These are phyloP conservation scores for Pichia sp. DNA, from an alignment of 1,139 yeast genomes.

Conservation along the genomic window DNA sequence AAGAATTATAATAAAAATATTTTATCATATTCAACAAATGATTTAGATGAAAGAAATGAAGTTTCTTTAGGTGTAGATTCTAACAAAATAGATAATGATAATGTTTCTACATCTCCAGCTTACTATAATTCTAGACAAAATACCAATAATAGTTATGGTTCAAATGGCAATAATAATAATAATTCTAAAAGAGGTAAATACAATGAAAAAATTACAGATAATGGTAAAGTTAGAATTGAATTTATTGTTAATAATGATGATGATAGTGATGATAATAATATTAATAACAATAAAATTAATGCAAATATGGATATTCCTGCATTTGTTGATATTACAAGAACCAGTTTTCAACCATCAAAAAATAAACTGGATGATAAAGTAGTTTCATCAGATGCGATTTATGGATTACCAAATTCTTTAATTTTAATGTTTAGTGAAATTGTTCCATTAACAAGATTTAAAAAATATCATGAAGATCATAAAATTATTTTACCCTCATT, in stretches of 20 bases:
- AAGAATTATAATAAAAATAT: neutral
- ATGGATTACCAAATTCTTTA: constrained; percentile 79
- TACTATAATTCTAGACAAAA: constrained; percentile 1
- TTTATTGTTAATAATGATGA: constrained; percentile 38
- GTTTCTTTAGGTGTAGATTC: neutral
- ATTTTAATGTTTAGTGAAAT: constrained; percentile 66
- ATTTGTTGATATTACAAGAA: constrained; percentile 35
- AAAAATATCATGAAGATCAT: constrained; percentile 43
- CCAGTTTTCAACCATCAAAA: constrained; percentile 32
- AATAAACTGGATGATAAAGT: constrained; percentile 40
- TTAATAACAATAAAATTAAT: constrained; percentile 2
- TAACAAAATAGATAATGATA: neutral
- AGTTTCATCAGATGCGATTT: constrained; percentile 73
- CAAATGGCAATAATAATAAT: neutral
- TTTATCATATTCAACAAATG: constrained; percentile 1
- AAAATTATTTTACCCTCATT: constrained; percentile 36
- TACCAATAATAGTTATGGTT: neutral
- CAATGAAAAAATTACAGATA: constrained; percentile 36
- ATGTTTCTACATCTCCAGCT: constrained; percentile 6
- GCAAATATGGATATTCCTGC: constrained; percentile 27
- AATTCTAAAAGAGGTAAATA: constrained; percentile 29
- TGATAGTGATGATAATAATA: constrained; percentile 4
- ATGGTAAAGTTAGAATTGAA: constrained; percentile 42
- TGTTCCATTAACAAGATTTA: constrained; percentile 58
- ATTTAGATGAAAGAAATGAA: constrained; percentile 2